phyloP scores from a whole-genome alignment of 1,139 yeast species.

The Pichia sp. region DNA sequence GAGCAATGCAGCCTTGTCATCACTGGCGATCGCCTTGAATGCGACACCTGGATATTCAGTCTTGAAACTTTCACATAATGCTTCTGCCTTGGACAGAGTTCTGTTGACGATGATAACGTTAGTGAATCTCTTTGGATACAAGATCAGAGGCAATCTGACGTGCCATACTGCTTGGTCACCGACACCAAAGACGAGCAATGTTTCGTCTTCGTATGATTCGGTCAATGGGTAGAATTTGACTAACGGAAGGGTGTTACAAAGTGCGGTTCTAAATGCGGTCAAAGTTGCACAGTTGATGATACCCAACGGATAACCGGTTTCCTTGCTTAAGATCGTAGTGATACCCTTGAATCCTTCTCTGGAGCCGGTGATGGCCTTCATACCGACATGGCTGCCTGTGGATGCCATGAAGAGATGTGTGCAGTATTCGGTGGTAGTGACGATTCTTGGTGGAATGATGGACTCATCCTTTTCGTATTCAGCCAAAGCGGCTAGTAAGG shows the following conservation, averaged over 20 bases:
- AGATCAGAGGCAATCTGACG: slow-evolving; percentile 41
- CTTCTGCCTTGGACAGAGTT: slow-evolving; percentile 40
- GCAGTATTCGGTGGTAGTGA: slow-evolving; percentile 36
- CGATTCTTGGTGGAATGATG: slow-evolving; percentile 39
- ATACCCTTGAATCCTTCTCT: slow-evolving; percentile 50
- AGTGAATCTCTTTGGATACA: slow-evolving; percentile 39
- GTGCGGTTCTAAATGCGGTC: slow-evolving; percentile 70
- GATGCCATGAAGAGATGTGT: slow-evolving; percentile 68
- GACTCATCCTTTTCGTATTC: slow-evolving; percentile 33
- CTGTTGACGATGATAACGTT: slow-evolving; percentile 50
- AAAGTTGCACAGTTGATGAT: slow-evolving; percentile 56
- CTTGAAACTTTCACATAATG: slow-evolving; percentile 33
- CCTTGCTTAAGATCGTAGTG: slow-evolving; percentile 48
- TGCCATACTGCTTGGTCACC: slow-evolving; percentile 74
- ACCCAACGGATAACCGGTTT: slow-evolving; percentile 51
- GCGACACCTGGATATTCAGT: slow-evolving; percentile 23
- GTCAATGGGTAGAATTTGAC: slow-evolving; percentile 36
- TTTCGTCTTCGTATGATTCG: slow-evolving; percentile 17
- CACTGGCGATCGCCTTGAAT: slow-evolving; percentile 26
- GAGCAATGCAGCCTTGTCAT: slow-evolving; percentile 21
- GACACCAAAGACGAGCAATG: slow-evolving; percentile 54
- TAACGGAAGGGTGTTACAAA: slow-evolving; percentile 53
- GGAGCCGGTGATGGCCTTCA: slow-evolving; percentile 51
- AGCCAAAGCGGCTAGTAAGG: slow-evolving; percentile 27
- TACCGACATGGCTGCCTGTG: slow-evolving; percentile 42